phyloP scores from a whole-genome alignment of 1,284 basidiomycete genomes.

The Kalmanozyma brasiliensis region DNA sequence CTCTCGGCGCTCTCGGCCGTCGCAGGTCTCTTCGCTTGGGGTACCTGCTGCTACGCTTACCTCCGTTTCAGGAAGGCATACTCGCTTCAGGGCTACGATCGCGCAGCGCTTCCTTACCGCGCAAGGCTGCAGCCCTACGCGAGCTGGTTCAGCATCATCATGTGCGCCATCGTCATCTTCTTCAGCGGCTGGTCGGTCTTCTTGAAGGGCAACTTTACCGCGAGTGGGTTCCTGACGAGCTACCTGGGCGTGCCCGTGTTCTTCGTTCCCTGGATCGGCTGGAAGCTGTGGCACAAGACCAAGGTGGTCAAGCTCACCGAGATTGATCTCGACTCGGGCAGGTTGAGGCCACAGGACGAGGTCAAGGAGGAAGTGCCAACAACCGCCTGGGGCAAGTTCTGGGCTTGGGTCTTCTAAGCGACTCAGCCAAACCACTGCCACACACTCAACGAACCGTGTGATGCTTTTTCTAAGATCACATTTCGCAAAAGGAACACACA shows the following conservation, averaged over 20 bases:
- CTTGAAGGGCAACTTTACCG: constrained; percentile 55
- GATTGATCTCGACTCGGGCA: constrained; percentile 73
- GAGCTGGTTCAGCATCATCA: constrained; percentile 50
- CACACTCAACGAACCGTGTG: neutral
- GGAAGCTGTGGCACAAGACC: constrained; percentile 72
- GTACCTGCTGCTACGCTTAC: constrained; percentile 80
- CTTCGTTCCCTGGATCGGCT: constrained; percentile 78
- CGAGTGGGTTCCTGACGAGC: constrained; percentile 79
- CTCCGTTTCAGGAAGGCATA: constrained; percentile 78
- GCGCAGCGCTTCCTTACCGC: constrained; percentile 71
- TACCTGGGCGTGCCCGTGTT: constrained; percentile 81
- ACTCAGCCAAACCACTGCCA: neutral
- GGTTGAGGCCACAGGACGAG: constrained; percentile 36
- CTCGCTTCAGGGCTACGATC: constrained; percentile 74
- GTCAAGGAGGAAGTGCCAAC: constrained; percentile 17
- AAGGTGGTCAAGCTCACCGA: constrained; percentile 63
- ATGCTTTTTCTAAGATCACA: too few species aligned
- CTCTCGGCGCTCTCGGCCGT: constrained; percentile 75
- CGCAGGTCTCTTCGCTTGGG: constrained; percentile 82
- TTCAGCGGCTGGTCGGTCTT: constrained; percentile 69
- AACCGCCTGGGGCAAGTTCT: constrained; percentile 29
- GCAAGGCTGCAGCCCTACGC: constrained; percentile 67
- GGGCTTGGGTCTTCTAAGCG: constrained; percentile 41
- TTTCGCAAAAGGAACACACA: too few species aligned
- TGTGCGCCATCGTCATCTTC: constrained; percentile 53